These are phyloP conservation scores for Colletotrichum eleusines DNA, from an alignment of 2,329 filamentous ascomycete species.

Conservation along the genomic window DNA sequence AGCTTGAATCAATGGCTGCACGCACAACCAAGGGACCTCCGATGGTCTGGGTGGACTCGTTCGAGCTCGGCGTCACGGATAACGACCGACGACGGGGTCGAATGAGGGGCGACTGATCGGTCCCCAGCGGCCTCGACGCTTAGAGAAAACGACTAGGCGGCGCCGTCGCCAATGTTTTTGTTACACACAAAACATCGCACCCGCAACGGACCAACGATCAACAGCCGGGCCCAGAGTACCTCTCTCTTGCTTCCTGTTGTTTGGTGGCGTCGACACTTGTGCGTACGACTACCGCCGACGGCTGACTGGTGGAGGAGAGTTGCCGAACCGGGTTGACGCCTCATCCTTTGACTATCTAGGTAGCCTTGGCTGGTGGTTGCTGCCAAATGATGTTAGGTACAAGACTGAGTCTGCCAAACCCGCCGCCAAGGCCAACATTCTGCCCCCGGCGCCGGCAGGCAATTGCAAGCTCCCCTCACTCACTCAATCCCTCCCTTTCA, in stretches of 20 bases:
- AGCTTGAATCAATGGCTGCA: slow-evolving; percentile 7
- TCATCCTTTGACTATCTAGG: too few species aligned
- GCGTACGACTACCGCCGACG: too few species aligned
- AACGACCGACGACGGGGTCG: slow-evolving; percentile 20
- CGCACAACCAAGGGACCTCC: slow-evolving; percentile 1
- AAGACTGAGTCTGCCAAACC: slow-evolving; percentile 36
- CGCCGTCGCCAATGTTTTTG: slow-evolving; percentile 26
- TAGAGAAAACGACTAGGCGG: slow-evolving; percentile 14
- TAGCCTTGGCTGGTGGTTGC: too few species aligned
- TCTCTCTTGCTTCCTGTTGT: too few species aligned
- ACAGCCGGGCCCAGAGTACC: too few species aligned
- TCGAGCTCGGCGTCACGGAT: slow-evolving; percentile 32
- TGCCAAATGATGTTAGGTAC: slow-evolving; percentile 26
- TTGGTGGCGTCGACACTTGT: too few species aligned
- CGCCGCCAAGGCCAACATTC: slow-evolving; percentile 37
- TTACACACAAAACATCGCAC: slow-evolving; percentile 24
- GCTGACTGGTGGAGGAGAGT: too few species aligned
- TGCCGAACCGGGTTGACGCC: too few species aligned
- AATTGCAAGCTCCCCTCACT: slow-evolving; percentile 16
- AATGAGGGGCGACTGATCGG: slow-evolving; percentile 17
- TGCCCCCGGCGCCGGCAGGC: slow-evolving; percentile 29
- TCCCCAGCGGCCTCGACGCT: slow-evolving; percentile 26
- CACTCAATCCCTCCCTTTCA: slow-evolving; percentile 24
- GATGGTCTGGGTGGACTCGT: slow-evolving; percentile 9
- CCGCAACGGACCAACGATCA: too few species aligned